Evolutionary conservation across 116 monocot genomes (phyloP).

Genomic region (Posidonia oceanica): DNA sequence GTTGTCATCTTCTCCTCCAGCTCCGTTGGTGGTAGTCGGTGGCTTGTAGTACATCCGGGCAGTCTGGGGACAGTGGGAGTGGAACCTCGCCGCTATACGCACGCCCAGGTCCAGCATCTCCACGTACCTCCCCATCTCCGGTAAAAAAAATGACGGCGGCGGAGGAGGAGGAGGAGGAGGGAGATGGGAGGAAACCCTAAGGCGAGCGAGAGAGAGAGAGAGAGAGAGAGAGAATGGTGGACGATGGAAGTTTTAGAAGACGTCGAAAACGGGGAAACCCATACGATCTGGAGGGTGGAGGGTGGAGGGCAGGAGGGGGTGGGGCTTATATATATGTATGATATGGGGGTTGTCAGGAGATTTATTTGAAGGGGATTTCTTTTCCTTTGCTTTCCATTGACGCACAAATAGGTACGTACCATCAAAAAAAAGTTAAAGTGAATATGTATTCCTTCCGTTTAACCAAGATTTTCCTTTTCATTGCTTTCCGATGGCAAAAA

Average conservation of each 20-base stretch:
- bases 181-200: background rate
- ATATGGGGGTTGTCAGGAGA: too few relatives aligned
- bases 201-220: too few relatives aligned
- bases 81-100: constrained; percentile 31
- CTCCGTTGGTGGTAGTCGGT: constrained; percentile 19
- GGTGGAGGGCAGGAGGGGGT: too few relatives aligned
- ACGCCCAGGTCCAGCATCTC: constrained; percentile 54
- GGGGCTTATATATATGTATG: too few relatives aligned
- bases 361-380: too few relatives aligned
- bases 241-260: background rate
- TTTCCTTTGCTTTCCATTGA: too few relatives aligned
- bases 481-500: too few relatives aligned
- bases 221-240: too few relatives aligned
- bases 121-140: constrained; percentile 34
- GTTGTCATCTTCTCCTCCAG: background rate
- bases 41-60: constrained; percentile 71
- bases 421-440: too few relatives aligned
- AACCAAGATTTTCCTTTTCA: too few relatives aligned
- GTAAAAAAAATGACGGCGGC: background rate
- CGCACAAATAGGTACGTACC: too few relatives aligned
- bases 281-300: background rate
- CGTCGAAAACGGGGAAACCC: constrained; percentile 1
- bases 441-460: too few relatives aligned
- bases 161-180: background rate
- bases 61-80: constrained; percentile 63